Conservation (phyloP, 352 stramenopile species). For the Globisporangium rhizosaccharum region DNA sequence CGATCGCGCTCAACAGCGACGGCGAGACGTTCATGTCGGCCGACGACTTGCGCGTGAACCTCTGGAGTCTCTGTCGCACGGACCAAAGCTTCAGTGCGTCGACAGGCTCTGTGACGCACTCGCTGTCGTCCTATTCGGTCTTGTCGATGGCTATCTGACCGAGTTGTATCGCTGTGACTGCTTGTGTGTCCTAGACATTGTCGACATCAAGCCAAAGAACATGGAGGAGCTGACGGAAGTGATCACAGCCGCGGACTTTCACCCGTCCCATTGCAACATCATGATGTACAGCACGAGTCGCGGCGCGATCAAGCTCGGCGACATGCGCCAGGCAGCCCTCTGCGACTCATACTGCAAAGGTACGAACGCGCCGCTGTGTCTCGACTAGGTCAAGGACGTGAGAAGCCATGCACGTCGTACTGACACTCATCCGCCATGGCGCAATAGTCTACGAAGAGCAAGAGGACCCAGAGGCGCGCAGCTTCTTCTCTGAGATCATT, state of each 20-base stretch:
- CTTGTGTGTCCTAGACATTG: slow-evolving; percentile 67
- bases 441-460: slow-evolving; percentile 72
- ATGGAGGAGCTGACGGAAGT: slow-evolving; percentile 98
- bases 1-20: slow-evolving; percentile 92
- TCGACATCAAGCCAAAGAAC: slow-evolving; percentile 95
- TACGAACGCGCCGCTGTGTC: slow-evolving; percentile 5
- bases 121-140: neutral
- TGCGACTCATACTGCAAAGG: slow-evolving; percentile 83
- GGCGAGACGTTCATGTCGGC: slow-evolving; percentile 95
- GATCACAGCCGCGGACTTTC: slow-evolving; percentile 93
- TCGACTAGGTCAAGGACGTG: neutral
- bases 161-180: neutral
- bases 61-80: slow-evolving; percentile 91
- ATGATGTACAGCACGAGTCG: slow-evolving; percentile 95
- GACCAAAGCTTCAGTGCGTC: slow-evolving; percentile 89
- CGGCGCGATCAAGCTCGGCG: slow-evolving; percentile 90
- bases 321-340: slow-evolving; percentile 89
- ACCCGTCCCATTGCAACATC: slow-evolving; percentile 91
- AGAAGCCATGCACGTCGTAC: neutral
- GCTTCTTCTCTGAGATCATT: slow-evolving; percentile 96
- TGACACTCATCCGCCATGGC: neutral
- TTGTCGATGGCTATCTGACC: neutral
- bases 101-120: neutral
- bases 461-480: slow-evolving; percentile 75
- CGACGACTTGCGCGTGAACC: slow-evolving; percentile 95